Base-by-base conservation (phyloP, 768 basidiomycete species). In the Fomitopsis pulvina region DNA sequence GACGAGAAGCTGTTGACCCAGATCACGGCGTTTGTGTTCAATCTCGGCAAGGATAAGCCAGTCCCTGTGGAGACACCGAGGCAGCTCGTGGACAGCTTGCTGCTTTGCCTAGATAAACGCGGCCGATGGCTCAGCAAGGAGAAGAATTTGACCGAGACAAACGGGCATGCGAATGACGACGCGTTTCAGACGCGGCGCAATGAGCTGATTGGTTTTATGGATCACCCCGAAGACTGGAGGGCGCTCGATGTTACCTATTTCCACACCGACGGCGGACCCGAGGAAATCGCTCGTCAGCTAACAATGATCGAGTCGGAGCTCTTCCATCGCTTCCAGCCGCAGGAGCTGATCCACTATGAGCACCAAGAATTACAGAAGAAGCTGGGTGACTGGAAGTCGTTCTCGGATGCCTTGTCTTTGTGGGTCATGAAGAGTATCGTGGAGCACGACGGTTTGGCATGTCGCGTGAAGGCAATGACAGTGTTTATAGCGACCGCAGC, bases 271-370 rank as follows among this genome's bases (percentile, higher is more conserved):
- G 53, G 57, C 1, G 76, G 77, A 1, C 60, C 67, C 20, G 67
- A 72, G 37, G 70, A 74, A 53, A 57, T 81, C 24, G 72, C 74
- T 1, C 67, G 67, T 2, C 75, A 77, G 57, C 62, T 80, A 16
- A 78, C 77, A 4, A 60, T 76, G 34, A 66, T 75, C 63, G 77
- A 77, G 57, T 65, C 64, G 2, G 64, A 67, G 50, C 60, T 74
- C 20, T 78, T 72, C 56, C 62, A 66, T 45, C 53, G 57, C 7
- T 68, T 78, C 45, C 56, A 57, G 9, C 67, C 75, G 1, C 69
- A 75, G 49, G 74, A 77, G 14, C 16, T 51, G 16, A 52, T 51
- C 22, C 24, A 22, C 10, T 37, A 52, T 22, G 10, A 29, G 16
- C 24, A 40, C 30, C 25, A 12, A 5, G 30, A 46, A 3, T 7